Evolutionary conservation across 2,329 filamentous ascomycete genomes (phyloP).

Genomic region (Alternaria rosae): DNA sequence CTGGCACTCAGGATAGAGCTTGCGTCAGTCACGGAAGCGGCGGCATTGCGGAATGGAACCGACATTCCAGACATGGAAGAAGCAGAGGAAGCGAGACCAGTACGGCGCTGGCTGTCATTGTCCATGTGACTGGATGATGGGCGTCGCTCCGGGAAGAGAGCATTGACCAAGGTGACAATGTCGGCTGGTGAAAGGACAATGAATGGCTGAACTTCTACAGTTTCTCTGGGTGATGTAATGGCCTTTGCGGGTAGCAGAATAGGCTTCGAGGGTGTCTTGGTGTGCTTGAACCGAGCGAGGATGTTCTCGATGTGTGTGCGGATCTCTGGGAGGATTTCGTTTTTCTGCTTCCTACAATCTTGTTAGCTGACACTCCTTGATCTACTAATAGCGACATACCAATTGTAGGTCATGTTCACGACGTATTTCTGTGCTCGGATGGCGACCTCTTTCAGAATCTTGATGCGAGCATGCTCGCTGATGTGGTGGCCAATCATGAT

Average conservation of each 20-base stretch:
- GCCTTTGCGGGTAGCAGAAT: slow-evolving; percentile 75
- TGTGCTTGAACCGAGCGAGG: slow-evolving; percentile 65
- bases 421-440: slow-evolving; percentile 81
- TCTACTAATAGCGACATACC: slow-evolving; percentile 60
- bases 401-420: slow-evolving; percentile 74
- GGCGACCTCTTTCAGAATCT: slow-evolving; percentile 74
- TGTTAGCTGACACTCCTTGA: slow-evolving; percentile 31
- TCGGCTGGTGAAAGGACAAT: slow-evolving; percentile 82
- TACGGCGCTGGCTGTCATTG: slow-evolving; percentile 56
- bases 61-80: slow-evolving; percentile 60
- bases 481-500: slow-evolving; percentile 89
- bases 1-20: slow-evolving; percentile 76
- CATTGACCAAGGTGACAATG: slow-evolving; percentile 79
- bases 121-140: slow-evolving; percentile 64
- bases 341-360: slow-evolving; percentile 58
- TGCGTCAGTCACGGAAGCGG: slow-evolving; percentile 65
- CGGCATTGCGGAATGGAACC: slow-evolving; percentile 59
- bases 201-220: slow-evolving; percentile 80
- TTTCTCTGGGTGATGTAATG: slow-evolving; percentile 75
- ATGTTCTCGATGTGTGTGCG: slow-evolving; percentile 76
- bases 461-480: slow-evolving; percentile 86
- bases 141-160: slow-evolving; percentile 78
- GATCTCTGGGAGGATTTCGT: slow-evolving; percentile 68
- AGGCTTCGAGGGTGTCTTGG: slow-evolving; percentile 56
- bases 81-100: slow-evolving; percentile 56